A percentile compares a stretch with the other conserved stretches of the same genome.
Conservation (phyloP, 129 eudicot species). For the Artemisia argyi region DNA sequence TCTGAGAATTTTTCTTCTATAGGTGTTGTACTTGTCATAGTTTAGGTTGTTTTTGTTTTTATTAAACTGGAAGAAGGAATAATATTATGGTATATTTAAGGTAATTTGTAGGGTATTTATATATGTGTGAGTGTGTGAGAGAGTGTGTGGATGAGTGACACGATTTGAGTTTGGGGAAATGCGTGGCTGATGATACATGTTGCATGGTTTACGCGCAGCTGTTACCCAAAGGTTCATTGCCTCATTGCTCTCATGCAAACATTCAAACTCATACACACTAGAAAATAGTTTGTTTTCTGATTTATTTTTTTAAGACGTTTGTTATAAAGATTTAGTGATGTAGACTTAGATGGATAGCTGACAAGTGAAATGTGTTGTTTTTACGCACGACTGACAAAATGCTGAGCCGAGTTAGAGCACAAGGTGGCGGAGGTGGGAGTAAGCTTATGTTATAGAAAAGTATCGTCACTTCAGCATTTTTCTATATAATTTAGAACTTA, state of each 20-base stretch:
- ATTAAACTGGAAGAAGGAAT: neutral
- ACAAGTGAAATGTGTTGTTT: no score
- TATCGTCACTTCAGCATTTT: no score
- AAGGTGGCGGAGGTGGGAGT: no score
- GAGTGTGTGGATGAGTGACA: conserved; percentile 35
- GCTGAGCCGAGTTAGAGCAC: no score
- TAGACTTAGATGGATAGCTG: no score
- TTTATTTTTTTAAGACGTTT: no score
- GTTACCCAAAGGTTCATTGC: conserved; percentile 27
- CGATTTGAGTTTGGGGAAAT: conserved; percentile 38
- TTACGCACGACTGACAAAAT: no score
- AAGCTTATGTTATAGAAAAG: no score
- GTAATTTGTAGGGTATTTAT: neutral
- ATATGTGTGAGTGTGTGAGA: conserved; percentile 17
- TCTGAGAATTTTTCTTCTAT: conserved; percentile 51
- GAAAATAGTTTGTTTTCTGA: no score
- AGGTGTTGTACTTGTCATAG: conserved; percentile 25
- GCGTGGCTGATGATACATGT: conserved; percentile 47
- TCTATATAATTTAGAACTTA: no score
- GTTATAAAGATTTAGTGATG: no score
- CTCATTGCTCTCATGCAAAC: conserved; percentile 26
- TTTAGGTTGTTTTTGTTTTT: neutral
- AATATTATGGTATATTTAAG: neutral
- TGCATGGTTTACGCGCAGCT: conserved; percentile 48
- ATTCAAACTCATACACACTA: neutral